Evolutionary conservation across 129 eudicot genomes (phyloP), one percentile per base, ranked within the genome.

Genomic region (Oenanthe sinensis): DNA sequence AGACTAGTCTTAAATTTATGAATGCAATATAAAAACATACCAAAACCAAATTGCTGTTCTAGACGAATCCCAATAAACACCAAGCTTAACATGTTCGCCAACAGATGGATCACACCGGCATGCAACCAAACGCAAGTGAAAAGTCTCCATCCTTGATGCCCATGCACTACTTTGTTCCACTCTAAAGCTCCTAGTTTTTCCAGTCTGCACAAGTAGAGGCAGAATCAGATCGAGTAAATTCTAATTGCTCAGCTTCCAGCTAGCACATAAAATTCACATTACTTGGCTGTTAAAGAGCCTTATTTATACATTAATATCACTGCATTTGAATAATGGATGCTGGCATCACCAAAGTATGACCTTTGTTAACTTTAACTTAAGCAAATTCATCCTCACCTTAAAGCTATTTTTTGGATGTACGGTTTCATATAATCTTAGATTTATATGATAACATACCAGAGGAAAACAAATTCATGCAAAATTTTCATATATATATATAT

Each of bases 41-140:
- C 77, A 63, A 96, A 96, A 50, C 97, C 97, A 85, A 90, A 96
- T 72, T 96, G 97, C 78, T 96, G 99, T 78, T 96, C 99, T 30
- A 96, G 97, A 60, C 97, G 97, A 79, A 96, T 96, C 75, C 99
- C 97, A 48, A 96, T 89, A 81, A 96, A 89, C 47, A 87, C 95
- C 81, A 96, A 84, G 80, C 99, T 96, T 82, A 92, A 72, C 99
- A 96, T 96, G 85, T 96, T 96, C 47, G 91, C 97, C 78, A 96
- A 91, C 42, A 96, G 82, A 84, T 96, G 99, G 77, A 96, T 87
- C 24, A 90, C 90, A 83, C 99, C 99, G 5, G 97, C 97, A 71
- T 92, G 99, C 79, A 96, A 85, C 90, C 96, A 96, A 46, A 96
- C 85, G 69, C 96, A 92, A 79, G 95, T 78, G 48, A 96, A 46